Base-by-base conservation (phyloP, 257 asterid species). In the Salvia rosmarinus region DNA sequence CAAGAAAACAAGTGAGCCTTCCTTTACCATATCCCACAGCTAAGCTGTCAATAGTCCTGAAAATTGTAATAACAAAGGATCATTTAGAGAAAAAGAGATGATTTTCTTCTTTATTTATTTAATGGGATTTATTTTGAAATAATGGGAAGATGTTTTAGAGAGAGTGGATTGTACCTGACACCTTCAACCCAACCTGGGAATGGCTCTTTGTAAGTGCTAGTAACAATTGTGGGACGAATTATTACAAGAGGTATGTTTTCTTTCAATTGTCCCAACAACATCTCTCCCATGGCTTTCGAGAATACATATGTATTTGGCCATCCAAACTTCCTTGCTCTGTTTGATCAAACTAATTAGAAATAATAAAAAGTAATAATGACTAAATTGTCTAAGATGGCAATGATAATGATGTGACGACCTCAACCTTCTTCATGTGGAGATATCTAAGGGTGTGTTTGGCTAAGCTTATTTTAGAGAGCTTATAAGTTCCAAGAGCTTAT, bases 171-270 rank as follows among this genome's bases (percentile, higher is more conserved):
- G 30, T 25, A 89, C 98, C 95, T 86, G 56, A 88, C 7, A 2
- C 98, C 98, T 87, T 92, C 97, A 21, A 85, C 83, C 98, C 97
- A 92, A 35, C 98, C 98, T 0, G 96, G 90, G 72, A 90, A 90
- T 0, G 98, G 97, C 6, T 92, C 91, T 75, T 85, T 85, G 70
- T 28, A 80, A 57, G 98, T 92, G 30, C 97, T 87, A 9, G 97
- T 84, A 6, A 90, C 54, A 1, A 92, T 6, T 6, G 97, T 85
- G 1, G 98, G 98, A 17, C 97, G 96, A 49, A 90, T 21, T 58
- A 88, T 84, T 3, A 81, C 89, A 20, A 88, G 83, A 68, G 93
- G 90, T 1, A 75, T 35, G 39, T 79, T 72, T 42, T 71, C 87
- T 68, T 75, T 88, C 39, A 61, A 44, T 23, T 84, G 54, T 0